Conservation (phyloP, 441 rosid species). For the Syzygium syzygioides region DNA sequence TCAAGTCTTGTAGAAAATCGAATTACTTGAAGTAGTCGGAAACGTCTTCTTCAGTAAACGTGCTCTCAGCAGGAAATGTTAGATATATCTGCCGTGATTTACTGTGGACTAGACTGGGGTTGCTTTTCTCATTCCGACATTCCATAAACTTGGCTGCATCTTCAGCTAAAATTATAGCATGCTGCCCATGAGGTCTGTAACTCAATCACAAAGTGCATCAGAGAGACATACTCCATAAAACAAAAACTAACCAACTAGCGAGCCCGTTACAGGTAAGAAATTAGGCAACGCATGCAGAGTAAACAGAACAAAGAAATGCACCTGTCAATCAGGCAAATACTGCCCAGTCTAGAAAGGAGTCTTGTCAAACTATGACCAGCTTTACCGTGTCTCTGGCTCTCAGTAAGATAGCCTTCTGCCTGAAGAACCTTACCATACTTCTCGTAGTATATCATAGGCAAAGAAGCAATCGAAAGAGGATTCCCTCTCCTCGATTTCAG, state of each 20-base stretch:
- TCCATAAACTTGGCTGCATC: slow-evolving; percentile 63
- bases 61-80: slow-evolving; percentile 91
- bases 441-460: slow-evolving; percentile 81
- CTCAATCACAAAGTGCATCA: not conserved
- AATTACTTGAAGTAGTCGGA: slow-evolving; percentile 66
- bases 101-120: slow-evolving; percentile 50
- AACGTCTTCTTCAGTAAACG: slow-evolving; percentile 80
- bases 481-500: slow-evolving; percentile 65
- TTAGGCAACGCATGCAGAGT: not conserved
- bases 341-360: slow-evolving; percentile 80
- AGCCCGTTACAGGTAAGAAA: not conserved
- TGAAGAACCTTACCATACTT: slow-evolving; percentile 79
- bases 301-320: slow-evolving; percentile 2
- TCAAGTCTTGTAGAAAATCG: not conserved
- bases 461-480: slow-evolving; percentile 88
- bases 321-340: slow-evolving; percentile 84
- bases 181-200: slow-evolving; percentile 94
- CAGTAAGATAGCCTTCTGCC: slow-evolving; percentile 94
- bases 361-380: slow-evolving; percentile 90
- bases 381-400: slow-evolving; percentile 95
- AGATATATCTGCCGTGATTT: slow-evolving; percentile 87
- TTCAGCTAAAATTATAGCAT: slow-evolving; percentile 74
- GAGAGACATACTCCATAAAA: not conserved
- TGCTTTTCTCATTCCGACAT: slow-evolving; percentile 42
- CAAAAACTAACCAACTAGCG: not conserved